Evolutionary conservation across 805 yeast species (phyloP), one percentile per base, ranked within the genome.

Genomic region (Diddensiella santjacobensis): DNA sequence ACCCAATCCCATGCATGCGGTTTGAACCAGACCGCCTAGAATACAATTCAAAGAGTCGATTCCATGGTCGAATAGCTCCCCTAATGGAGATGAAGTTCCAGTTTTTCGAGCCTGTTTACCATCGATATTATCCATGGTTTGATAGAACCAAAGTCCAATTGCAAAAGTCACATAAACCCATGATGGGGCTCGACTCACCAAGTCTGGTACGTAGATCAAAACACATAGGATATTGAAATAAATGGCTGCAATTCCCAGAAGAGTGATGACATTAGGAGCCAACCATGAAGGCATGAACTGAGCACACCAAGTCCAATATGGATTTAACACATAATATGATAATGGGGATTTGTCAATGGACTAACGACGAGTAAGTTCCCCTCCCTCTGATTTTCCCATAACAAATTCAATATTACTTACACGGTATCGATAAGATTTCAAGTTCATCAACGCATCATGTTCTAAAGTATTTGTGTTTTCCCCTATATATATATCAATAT

Each of bases 51-150:
- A 64, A 1, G 85, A 78, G 60, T 81, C 85, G 26, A 80, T 77
- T 49, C 96, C 89, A 60, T 93, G 98, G 65, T 93, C 98, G 62
- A 91, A 93, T 51, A 93, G 73, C 66, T 91, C 98, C 30, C 99
- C 98, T 56, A 91, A 70, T 0, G 99, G 98, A 3, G 97, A 95
- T 42, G 88, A 79, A 64, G 90, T 95, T 10, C 95, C 95, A 0
- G 97, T 93, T 58, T 86, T 78, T 60, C 98, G 80, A 20, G 98
- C 98, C 66, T 91, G 99, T 60, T 87, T 81, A 4, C 98, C 98
- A 69, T 91, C 98, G 65, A 96, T 87, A 3, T 96, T 96, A 70
- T 93, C 98, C 72, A 93, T 87, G 0, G 98, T 91, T 64, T 93
- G 97, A 68, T 91, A 91, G 76, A 89, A 73, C 64, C 90, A 86